Percentiles rank a stretch among this genome's conserved stretches.
These are phyloP conservation scores for Macrocybe gigantea DNA, from an alignment of 768 basidiomycete species.

Conservation along the genomic window DNA sequence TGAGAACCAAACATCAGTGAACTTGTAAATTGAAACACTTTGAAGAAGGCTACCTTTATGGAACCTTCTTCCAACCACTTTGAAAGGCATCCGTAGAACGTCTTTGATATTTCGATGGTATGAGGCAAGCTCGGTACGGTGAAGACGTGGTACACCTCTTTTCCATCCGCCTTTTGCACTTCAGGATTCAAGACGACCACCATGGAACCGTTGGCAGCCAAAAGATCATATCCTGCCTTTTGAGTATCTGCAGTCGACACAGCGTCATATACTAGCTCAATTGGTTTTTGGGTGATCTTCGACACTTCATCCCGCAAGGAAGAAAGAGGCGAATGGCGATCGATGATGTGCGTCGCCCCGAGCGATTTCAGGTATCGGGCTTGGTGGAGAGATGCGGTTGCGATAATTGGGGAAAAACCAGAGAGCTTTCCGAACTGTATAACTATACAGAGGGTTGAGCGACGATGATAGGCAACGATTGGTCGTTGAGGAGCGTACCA, in stretches of 20 bases:
- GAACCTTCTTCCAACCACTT: not conserved
- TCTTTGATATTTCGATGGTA: not conserved
- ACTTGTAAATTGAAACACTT: not conserved
- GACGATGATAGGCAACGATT: not conserved
- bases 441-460: not conserved
- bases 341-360: conserved; percentile 30
- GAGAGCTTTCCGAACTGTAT: conserved; percentile 30
- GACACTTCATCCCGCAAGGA: conserved; percentile 7
- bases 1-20: conserved; percentile 9
- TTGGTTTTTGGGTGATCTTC: conserved; percentile 11
- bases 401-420: conserved; percentile 33
- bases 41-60: not conserved
- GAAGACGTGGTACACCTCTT: conserved; percentile 5
- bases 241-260: conserved; percentile 32
- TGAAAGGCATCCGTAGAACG: not conserved
- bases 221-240: conserved; percentile 25
- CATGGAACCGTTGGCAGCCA: conserved; percentile 31
- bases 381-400: conserved; percentile 21
- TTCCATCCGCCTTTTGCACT: conserved; percentile 7
- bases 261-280: conserved; percentile 22
- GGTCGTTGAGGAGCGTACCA: conserved; percentile 13
- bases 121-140: conserved; percentile 6
- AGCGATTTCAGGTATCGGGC: conserved; percentile 21
- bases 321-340: conserved; percentile 7
- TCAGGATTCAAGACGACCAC: conserved; percentile 18